Base-by-base conservation (phyloP, 345 rosid genomes). In the Litchi chinensis region DNA sequence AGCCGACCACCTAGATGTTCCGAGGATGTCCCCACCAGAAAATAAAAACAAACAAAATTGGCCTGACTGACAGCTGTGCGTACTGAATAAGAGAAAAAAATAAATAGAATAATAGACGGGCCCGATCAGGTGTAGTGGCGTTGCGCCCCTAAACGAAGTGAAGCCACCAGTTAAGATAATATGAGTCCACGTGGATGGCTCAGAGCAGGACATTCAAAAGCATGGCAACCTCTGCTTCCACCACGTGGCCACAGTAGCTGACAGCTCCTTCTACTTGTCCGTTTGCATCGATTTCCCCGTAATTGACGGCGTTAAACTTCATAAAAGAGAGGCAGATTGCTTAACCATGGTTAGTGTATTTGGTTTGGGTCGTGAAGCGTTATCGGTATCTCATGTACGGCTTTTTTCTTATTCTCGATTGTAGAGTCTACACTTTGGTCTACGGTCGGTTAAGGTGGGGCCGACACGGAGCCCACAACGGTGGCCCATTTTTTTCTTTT, bases 111-210 rank as follows among this genome's bases (percentile, higher is more conserved):
- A 8, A 46, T 7, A 37, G 16, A 39, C 4, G 66, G 39, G 28
- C 6, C 41, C 1, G 18, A 52, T 52, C 2, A 8, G 41, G 65
- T 22, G 48, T 16, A 21, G 46, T 28, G n/a, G 41, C 60, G 50
- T 21, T 43, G 62, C 71, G 13, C 26, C 15, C 26, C 22, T n/a
- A 73, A 71, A 62, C 28, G 22, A 48, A 11, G 32, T 18, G 9
- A 4, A 32, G 65, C 80, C 82, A 26, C 70, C 26, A 24, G 63
- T 18, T 18, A 66, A 22, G 26, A 68, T 32, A 3, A 7, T 43
- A 65, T 5, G 40, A 64, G 10, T 57, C 81, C 81, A 83, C 79
- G 83, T 80, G 79, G 50, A 37, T 11, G 74, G 76, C 39, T 69
- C 48, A 46, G 3, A 28, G 37, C 28, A 37, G 1, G 5, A 10